Percentiles rank a stretch among this genome's conserved stretches.
Conservation (phyloP, 1,284 basidiomycete genomes). For the Filobasidium uniguttulatum region DNA sequence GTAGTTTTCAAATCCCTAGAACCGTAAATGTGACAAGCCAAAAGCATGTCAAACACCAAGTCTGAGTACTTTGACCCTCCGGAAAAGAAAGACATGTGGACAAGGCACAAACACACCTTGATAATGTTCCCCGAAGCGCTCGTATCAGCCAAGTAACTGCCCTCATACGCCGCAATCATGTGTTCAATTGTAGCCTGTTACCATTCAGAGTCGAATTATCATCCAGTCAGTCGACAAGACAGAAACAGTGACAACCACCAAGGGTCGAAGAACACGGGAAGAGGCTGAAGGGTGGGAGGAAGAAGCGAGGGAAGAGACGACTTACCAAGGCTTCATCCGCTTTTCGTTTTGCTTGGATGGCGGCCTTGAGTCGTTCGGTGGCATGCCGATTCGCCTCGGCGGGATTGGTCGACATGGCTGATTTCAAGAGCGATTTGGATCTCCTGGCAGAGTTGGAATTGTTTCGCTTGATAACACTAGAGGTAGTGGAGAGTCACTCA, state of each 20-base stretch:
- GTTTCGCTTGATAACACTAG: too few relatives aligned
- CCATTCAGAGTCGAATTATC: background rate
- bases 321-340: slow-evolving; percentile 13
- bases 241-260: background rate
- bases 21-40: background rate
- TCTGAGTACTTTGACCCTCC: too few relatives aligned
- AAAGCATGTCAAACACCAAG: background rate
- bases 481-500: too few relatives aligned
- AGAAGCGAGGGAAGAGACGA: background rate
- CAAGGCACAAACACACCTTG: slow-evolving; percentile 34
- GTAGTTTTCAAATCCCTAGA: slow-evolving; percentile 39
- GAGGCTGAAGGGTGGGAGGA: background rate
- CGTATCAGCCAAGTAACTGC: slow-evolving; percentile 39
- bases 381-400: slow-evolving; percentile 5
- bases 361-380: slow-evolving; percentile 9
- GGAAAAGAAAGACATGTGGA: background rate
- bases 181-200: slow-evolving; percentile 37
- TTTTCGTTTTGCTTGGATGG: slow-evolving; percentile 11
- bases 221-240: background rate
- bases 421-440: too few relatives aligned
- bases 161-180: slow-evolving; percentile 40
- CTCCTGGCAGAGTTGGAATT: too few relatives aligned
- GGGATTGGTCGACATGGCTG: too few relatives aligned
- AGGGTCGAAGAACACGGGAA: background rate
- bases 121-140: slow-evolving; percentile 37